These are phyloP conservation scores for Clitocybe nebularis DNA, from an alignment of 1,284 basidiomycete species.

Conservation along the genomic window DNA sequence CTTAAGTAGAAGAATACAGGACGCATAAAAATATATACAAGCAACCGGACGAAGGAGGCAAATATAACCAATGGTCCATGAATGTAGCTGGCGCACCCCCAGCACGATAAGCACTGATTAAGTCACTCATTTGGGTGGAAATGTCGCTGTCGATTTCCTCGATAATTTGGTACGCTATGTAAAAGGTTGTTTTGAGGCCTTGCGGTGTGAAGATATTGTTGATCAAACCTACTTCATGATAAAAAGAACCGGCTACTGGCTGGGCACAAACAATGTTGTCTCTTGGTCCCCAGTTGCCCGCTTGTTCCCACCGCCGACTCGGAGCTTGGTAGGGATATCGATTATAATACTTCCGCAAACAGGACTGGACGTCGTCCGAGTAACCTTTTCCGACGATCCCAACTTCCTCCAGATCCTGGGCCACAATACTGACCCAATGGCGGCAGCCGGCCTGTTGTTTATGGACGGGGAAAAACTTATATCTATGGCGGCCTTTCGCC, in stretches of 20 bases:
- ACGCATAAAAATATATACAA: background rate
- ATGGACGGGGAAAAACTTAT: constrained; percentile 4
- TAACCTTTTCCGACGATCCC: constrained; percentile 9
- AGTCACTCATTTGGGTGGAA: too few relatives aligned
- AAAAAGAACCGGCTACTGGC: background rate
- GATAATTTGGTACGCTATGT: too few relatives aligned
- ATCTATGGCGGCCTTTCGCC: constrained; percentile 11
- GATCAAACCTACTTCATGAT: background rate
- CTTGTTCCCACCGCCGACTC: constrained; percentile 3
- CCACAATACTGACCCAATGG: constrained; percentile 9
- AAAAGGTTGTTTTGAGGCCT: too few relatives aligned
- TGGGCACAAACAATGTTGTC: constrained; percentile 7
- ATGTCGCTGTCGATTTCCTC: too few relatives aligned
- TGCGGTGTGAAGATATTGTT: too few relatives aligned
- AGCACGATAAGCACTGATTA: too few relatives aligned
- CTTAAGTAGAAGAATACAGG: too few relatives aligned
- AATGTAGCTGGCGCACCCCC: too few relatives aligned
- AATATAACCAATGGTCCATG: too few relatives aligned
- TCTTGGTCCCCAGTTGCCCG: constrained; percentile 7
- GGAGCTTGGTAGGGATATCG: constrained; percentile 5
- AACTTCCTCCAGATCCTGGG: constrained; percentile 10
- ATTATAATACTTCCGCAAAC: constrained; percentile 9
- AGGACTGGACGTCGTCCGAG: constrained; percentile 4
- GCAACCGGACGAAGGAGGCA: background rate
- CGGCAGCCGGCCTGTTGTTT: constrained; percentile 7